Evolutionary conservation across 495 filamentous ascomycete species (phyloP), one percentile per base, ranked within the genome.

Genomic region (Cairneyella variabilis): DNA sequence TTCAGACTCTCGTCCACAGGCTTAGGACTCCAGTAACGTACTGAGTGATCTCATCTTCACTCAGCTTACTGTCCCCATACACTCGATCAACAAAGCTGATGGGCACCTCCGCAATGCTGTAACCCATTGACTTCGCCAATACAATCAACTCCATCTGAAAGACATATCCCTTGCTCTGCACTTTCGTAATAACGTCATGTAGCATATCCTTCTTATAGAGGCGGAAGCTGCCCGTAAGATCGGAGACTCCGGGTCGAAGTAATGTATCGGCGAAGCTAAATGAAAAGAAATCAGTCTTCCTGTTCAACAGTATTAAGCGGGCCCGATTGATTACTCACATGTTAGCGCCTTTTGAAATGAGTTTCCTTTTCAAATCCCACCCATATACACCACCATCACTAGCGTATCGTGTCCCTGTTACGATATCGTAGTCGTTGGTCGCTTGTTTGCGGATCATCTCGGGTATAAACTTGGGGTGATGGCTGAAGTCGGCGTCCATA

Each of bases 401-500:
- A 3, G 89, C 88, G 68, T 98, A 98, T 44, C 93, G 79, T 51
- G 93, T 98, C 34, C 92, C 93, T 20, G 91, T 96, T 9, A 98
- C 93, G 64, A 98, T 98, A 64, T 98, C 93, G 72, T 88, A 93
- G 69, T 88, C 81, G 58, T 55, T 51, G 10, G 51, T 51, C 46
- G 45, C 11, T 53, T 60, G 58, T 62, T 79, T 80, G 48, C 72
- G 71, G 56, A 96, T 89, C 89, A 96, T 95, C 62, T 85, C 74
- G 50, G 88, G 82, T 66, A 97, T 89, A 78, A 95, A 97, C 74
- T 95, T 95, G 64, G 91, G 91, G 73, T 98, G 93, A 76, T 98
- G 95, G 65, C 83, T 88, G 82, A 98, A 98, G 71, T 98, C 93
- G 70, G 93, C 93, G 75, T 98, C 93, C 93, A 98, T 97, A 77